phyloP scores from a whole-genome alignment of 257 asterid species.

The Scutellaria barbata region DNA sequence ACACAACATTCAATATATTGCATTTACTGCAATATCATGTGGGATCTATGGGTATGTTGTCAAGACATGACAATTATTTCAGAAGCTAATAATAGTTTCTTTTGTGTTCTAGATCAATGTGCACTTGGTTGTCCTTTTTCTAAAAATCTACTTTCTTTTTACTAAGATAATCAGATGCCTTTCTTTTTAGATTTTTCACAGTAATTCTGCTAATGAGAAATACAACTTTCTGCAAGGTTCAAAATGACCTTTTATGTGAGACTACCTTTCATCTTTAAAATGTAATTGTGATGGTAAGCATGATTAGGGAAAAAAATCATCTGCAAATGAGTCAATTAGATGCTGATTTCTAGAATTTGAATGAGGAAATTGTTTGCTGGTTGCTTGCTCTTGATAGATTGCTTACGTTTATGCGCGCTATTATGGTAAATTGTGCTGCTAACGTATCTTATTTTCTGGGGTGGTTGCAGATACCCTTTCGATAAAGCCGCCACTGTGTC shows the following conservation, averaged over 20 bases:
- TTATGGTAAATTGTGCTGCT: conserved; percentile 14
- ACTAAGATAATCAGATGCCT: conserved; percentile 2
- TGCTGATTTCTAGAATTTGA: conserved; percentile 21
- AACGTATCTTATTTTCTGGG: conserved; percentile 21
- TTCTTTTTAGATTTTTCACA: not conserved
- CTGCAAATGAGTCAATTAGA: not conserved
- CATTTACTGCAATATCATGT: conserved; percentile 95
- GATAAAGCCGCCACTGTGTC: conserved; percentile 95
- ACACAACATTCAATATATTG: conserved; percentile 74
- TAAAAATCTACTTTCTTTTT: not conserved
- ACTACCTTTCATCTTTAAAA: conserved; percentile 8
- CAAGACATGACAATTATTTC: conserved; percentile 17
- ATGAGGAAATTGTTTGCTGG: conserved; percentile 10
- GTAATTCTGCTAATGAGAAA: not conserved
- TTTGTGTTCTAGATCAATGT: not conserved
- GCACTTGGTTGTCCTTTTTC: not conserved
- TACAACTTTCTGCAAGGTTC: not conserved
- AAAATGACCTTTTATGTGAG: not conserved
- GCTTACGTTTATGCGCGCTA: conserved; percentile 1
- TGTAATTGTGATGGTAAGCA: not conserved
- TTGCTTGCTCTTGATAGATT: conserved; percentile 17
- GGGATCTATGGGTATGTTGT: conserved; percentile 74
- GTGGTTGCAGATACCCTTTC: conserved; percentile 71
- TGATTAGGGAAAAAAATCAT: not conserved
- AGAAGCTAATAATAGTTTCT: conserved; percentile 6